These are phyloP conservation scores for Extremus antarcticus DNA, from an alignment of 495 filamentous ascomycete species.

Conservation along the genomic window DNA sequence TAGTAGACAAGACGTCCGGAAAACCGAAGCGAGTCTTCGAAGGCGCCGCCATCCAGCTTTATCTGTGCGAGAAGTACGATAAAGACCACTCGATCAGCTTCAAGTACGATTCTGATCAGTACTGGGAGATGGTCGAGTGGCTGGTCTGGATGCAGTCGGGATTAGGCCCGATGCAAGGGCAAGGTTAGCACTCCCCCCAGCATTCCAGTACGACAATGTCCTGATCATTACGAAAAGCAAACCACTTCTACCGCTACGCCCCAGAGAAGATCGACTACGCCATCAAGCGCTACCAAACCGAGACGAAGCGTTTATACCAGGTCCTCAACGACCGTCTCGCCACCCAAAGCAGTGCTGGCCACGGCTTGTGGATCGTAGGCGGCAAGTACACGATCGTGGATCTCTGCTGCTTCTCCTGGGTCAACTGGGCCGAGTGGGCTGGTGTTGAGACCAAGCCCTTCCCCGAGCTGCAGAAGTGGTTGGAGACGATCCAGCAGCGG, in stretches of 20 bases:
- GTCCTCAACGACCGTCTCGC: slow-evolving; percentile 45
- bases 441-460: slow-evolving; percentile 17
- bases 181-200: background rate
- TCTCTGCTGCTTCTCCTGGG: slow-evolving; percentile 17
- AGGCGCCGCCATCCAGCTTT: slow-evolving; percentile 39
- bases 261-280: slow-evolving; percentile 75
- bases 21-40: slow-evolving; percentile 36
- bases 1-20: slow-evolving; percentile 15
- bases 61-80: slow-evolving; percentile 39
- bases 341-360: background rate
- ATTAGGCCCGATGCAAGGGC: slow-evolving; percentile 66
- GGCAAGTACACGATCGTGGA: slow-evolving; percentile 21
- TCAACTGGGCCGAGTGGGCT: slow-evolving; percentile 23
- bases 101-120: slow-evolving; percentile 32
- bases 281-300: slow-evolving; percentile 60
- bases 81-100: slow-evolving; percentile 36
- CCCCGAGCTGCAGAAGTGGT: slow-evolving; percentile 14
- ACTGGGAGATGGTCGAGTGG: slow-evolving; percentile 38
- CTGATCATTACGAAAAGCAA: slow-evolving; percentile 48
- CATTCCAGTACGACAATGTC: background rate
- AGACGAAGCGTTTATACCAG: slow-evolving; percentile 64
- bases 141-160: slow-evolving; percentile 49
- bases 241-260: slow-evolving; percentile 75
- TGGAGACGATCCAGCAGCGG: slow-evolving; percentile 12
- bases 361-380: slow-evolving; percentile 10